A percentile compares a stretch with the other conserved stretches of the same genome.
Conservation (phyloP, 345 rosid genomes). For the Eucalyptus fibrosa region DNA sequence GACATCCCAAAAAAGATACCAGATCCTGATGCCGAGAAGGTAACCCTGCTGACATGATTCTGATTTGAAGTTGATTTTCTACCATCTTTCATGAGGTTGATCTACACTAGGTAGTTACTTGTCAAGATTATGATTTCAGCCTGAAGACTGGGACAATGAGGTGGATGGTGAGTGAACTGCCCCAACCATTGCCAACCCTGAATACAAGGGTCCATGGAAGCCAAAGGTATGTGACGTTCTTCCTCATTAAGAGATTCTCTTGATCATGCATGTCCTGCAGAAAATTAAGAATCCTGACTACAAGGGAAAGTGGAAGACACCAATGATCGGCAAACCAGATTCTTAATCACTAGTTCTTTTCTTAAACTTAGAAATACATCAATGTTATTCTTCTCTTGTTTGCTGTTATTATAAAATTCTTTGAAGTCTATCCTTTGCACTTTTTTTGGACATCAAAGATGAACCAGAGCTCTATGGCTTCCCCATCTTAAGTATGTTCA, state of each 20-base stretch:
- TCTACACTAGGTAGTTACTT: neutral
- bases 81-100: neutral
- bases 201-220: constrained; percentile 91
- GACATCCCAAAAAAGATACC: constrained; percentile 30
- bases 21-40: constrained; percentile 82
- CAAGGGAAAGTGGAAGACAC: constrained; percentile 59
- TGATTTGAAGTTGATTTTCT: neutral
- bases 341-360: neutral
- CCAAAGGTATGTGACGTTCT: constrained; percentile 47
- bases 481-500: constrained; percentile 84
- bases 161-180: constrained; percentile 98
- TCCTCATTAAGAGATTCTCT: neutral
- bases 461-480: constrained; percentile 72
- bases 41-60: neutral
- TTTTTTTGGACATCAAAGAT: constrained; percentile 74
- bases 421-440: constrained; percentile 3
- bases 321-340: too few relatives aligned
- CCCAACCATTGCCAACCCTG: constrained; percentile 87
- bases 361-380: neutral
- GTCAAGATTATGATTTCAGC: constrained; percentile 19
- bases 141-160: constrained; percentile 97
- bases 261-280: constrained; percentile 20
- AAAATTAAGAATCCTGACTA: constrained; percentile 89
- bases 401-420: neutral
- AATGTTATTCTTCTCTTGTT: too few relatives aligned